phyloP scores from a whole-genome alignment of 23 red algal genomes.

The Gracilaria caudata region DNA sequence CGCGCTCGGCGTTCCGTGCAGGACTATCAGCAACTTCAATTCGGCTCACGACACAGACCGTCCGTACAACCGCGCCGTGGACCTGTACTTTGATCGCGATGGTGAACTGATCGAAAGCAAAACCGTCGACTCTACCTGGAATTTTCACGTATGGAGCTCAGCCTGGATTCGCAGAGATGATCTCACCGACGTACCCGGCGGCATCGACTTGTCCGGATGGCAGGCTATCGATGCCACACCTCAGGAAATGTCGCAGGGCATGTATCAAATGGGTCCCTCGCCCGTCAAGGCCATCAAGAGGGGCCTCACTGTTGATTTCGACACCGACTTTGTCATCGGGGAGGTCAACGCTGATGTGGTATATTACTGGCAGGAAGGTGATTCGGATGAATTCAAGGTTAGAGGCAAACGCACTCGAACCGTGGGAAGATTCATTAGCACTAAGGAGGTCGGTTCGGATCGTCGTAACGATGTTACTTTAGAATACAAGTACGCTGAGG shows the following conservation, averaged over 20 bases:
- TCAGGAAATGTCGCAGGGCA: constrained; percentile 27
- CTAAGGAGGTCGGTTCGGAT: constrained; percentile 24
- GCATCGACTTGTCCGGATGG: constrained; percentile 8
- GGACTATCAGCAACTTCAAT: constrained; percentile 18
- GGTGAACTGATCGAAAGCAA: not conserved
- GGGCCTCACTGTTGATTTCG: constrained; percentile 3
- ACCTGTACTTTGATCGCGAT: constrained; percentile 15
- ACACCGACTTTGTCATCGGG: constrained; percentile 37
- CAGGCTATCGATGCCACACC: constrained; percentile 40
- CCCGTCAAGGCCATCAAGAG: constrained; percentile 33
- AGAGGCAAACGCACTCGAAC: not conserved
- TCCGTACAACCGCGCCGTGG: constrained; percentile 37
- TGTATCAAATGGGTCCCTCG: constrained; percentile 26
- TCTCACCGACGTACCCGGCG: not conserved
- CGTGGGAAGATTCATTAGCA: constrained; percentile 12
- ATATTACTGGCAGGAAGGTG: constrained; percentile 1
- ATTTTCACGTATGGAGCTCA: constrained; percentile 38
- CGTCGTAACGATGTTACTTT: constrained; percentile 22
- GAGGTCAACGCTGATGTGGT: constrained; percentile 43
- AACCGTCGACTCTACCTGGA: not conserved
- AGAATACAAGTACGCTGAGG: constrained; percentile 28
- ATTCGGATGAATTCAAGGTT: not conserved
- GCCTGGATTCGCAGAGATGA: constrained; percentile 13
- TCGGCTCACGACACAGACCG: constrained; percentile 21
- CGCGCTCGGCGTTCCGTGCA: constrained; percentile 5